phyloP scores from a whole-genome alignment of 2,329 filamentous ascomycete genomes.

The Penicillium palitans region DNA sequence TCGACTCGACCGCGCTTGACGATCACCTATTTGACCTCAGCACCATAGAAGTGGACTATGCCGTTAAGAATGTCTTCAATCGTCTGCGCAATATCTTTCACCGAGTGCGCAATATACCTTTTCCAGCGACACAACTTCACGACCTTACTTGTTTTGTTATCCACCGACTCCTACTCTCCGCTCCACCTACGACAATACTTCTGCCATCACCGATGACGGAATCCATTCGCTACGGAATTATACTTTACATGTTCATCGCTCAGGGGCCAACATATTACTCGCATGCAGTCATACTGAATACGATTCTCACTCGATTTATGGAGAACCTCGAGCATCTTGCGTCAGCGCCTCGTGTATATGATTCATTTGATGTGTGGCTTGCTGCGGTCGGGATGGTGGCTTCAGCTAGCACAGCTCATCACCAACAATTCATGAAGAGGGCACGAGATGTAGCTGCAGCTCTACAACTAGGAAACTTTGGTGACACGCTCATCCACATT shows the following conservation, averaged over 20 bases:
- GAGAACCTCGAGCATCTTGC: slow-evolving; percentile 30
- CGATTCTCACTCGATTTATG: slow-evolving; percentile 37
- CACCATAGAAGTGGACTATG: slow-evolving; percentile 35
- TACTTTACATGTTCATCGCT: slow-evolving; percentile 55
- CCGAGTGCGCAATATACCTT: slow-evolving; percentile 24
- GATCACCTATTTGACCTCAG: slow-evolving; percentile 16
- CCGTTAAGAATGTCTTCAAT: slow-evolving; percentile 41
- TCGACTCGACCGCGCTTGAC: slow-evolving; percentile 24
- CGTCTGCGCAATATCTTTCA: slow-evolving; percentile 51
- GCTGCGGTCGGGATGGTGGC: slow-evolving; percentile 44
- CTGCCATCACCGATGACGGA: slow-evolving; percentile 37
- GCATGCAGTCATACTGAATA: slow-evolving; percentile 46
- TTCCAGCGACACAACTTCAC: slow-evolving; percentile 50
- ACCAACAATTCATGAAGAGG: slow-evolving; percentile 21
- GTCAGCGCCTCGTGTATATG: slow-evolving; percentile 5
- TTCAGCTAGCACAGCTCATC: slow-evolving; percentile 19
- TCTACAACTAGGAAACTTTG: slow-evolving; percentile 14
- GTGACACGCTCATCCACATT: slow-evolving; percentile 15
- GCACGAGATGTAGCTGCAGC: slow-evolving; percentile 7
- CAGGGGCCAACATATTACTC: slow-evolving; percentile 60
- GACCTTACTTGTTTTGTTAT: slow-evolving; percentile 58
- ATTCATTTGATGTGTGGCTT: slow-evolving; percentile 46
- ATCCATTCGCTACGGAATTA: slow-evolving; percentile 49
- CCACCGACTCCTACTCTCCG: slow-evolving; percentile 48
- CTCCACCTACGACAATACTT: neutral